Evolutionary conservation across 179 eudicot genomes (phyloP).

Genomic region (Gypsophila paniculata): DNA sequence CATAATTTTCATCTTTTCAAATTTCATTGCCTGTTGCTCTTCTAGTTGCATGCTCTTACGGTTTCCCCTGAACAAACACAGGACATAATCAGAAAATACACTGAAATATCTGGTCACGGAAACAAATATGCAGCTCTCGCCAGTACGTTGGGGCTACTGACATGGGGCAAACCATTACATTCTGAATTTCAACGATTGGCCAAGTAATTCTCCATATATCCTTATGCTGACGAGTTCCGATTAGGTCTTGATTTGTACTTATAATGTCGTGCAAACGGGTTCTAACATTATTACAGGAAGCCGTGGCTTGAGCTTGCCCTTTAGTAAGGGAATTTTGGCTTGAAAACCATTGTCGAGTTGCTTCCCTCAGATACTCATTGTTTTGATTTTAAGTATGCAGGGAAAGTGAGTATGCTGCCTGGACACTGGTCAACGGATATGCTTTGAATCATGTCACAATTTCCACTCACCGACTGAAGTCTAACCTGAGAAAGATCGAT

Average conservation of each 20-base stretch:
- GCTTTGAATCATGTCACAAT: slow-evolving; percentile 92
- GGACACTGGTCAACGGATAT: slow-evolving; percentile 98
- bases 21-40: neutral
- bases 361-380: neutral
- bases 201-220: slow-evolving; percentile 19
- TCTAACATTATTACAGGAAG: neutral
- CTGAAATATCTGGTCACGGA: slow-evolving; percentile 52
- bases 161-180: slow-evolving; percentile 75
- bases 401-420: slow-evolving; percentile 99
- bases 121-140: slow-evolving; percentile 71
- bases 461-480: slow-evolving; percentile 69
- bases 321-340: neutral
- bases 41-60: slow-evolving; percentile 4
- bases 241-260: neutral
- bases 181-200: slow-evolving; percentile 77
- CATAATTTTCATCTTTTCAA: neutral
- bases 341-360: slow-evolving; percentile 8
- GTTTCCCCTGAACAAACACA: slow-evolving; percentile 31
- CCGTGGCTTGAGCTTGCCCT: neutral
- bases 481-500: slow-evolving; percentile 51
- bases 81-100: slow-evolving; percentile 82
- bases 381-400: slow-evolving; percentile 31
- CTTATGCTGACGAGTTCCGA: neutral
- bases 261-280: too few species aligned
- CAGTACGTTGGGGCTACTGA: slow-evolving; percentile 74